Evolutionary conservation across 257 asterid genomes (phyloP).

Genomic region (Leonotis leonurus): DNA sequence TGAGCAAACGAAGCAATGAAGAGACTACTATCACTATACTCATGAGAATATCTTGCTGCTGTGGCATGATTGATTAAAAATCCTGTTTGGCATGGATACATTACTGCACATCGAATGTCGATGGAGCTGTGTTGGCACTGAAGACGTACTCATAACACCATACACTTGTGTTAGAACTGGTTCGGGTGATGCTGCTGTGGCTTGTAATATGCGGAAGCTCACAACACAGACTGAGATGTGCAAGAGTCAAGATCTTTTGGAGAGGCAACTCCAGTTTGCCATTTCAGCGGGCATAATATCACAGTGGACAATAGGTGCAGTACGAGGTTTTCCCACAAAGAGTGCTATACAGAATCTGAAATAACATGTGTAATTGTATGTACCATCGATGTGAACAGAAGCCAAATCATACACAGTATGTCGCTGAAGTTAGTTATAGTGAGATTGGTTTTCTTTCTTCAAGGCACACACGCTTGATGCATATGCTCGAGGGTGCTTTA

Average conservation of each 20-base stretch:
- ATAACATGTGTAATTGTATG: constrained; percentile 86
- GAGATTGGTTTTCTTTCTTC: neutral
- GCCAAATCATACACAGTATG: neutral
- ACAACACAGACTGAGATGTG: constrained; percentile 68
- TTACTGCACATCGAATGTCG: constrained; percentile 66
- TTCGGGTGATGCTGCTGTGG: constrained; percentile 96
- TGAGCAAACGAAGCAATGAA: constrained; percentile 59
- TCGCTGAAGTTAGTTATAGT: neutral
- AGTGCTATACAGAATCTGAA: constrained; percentile 87
- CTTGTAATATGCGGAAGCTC: constrained; percentile 83
- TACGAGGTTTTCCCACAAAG: constrained; percentile 74
- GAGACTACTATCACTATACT: constrained; percentile 71
- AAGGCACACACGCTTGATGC: neutral
- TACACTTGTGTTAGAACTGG: constrained; percentile 96
- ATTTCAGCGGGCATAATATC: constrained; percentile 47
- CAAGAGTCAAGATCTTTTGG: constrained; percentile 59
- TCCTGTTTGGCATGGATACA: constrained; percentile 73
- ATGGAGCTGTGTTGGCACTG: constrained; percentile 85
- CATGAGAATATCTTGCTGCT: constrained; percentile 69
- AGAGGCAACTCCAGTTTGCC: constrained; percentile 68
- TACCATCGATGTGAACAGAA: constrained; percentile 68
- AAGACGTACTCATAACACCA: constrained; percentile 93
- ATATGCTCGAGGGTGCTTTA: no score
- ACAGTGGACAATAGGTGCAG: constrained; percentile 90
- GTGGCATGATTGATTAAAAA: constrained; percentile 70